Conservation (phyloP, 495 filamentous ascomycete genomes). For the Hypoxylon lienhwacheense region DNA sequence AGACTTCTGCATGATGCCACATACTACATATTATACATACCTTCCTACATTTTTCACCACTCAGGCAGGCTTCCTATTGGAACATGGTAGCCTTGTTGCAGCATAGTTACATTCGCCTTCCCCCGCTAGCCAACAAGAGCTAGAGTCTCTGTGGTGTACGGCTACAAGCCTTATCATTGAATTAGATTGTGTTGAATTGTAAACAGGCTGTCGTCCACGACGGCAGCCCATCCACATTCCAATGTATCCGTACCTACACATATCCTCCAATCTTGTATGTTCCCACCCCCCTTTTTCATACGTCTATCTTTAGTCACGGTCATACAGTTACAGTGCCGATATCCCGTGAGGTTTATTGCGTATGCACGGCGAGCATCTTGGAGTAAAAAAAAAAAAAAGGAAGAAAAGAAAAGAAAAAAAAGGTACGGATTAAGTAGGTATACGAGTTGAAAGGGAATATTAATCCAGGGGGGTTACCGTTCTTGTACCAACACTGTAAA, state of each 20-base stretch:
- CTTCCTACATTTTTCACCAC: too few relatives aligned
- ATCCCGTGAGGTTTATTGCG: slow-evolving; percentile 9
- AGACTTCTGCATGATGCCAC: slow-evolving; percentile 35
- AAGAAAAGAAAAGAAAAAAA: too few relatives aligned
- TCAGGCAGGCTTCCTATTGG: slow-evolving; percentile 35
- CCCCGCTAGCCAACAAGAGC: slow-evolving; percentile 18
- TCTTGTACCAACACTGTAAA: too few relatives aligned
- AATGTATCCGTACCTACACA: not conserved
- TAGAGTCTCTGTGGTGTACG: not conserved
- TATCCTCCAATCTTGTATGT: too few relatives aligned
- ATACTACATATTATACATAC: too few relatives aligned
- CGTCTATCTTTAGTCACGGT: not conserved
- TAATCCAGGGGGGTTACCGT: too few relatives aligned
- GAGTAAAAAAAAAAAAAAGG: not conserved
- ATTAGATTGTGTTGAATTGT: not conserved
- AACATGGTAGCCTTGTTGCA: slow-evolving; percentile 28
- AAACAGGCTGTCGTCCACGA: not conserved
- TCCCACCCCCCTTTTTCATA: not conserved
- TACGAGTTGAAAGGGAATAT: too few relatives aligned
- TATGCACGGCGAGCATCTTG: slow-evolving; percentile 14
- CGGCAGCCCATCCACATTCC: slow-evolving; percentile 1
- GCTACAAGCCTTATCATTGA: slow-evolving; percentile 19
- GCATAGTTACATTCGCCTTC: slow-evolving; percentile 31
- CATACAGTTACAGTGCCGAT: slow-evolving; percentile 13
- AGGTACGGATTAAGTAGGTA: too few relatives aligned